Evolutionary conservation across 2,329 filamentous ascomycete species (phyloP).

Genomic region (Incumbomyces lentus): DNA sequence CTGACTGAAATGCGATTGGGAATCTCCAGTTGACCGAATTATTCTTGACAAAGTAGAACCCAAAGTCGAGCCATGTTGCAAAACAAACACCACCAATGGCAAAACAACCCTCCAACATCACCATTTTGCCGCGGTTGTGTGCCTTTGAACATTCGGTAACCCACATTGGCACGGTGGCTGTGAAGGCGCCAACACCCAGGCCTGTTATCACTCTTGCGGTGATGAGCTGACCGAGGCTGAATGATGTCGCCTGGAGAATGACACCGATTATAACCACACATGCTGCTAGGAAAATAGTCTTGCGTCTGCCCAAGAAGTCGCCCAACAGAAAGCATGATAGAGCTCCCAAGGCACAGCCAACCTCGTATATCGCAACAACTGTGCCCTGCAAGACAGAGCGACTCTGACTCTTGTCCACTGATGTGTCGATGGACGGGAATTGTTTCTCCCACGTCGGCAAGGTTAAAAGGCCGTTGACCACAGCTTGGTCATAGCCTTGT

Average conservation of each 20-base stretch:
- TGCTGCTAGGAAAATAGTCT: conserved; percentile 30
- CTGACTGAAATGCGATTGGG: background rate
- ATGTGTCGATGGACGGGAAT: conserved; percentile 43
- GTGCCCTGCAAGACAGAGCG: conserved; percentile 8
- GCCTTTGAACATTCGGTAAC: conserved; percentile 39
- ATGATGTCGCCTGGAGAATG: conserved; percentile 31
- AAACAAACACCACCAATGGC: background rate
- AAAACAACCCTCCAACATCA: conserved; percentile 39
- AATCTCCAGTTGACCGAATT: conserved; percentile 1
- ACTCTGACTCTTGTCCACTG: conserved; percentile 7
- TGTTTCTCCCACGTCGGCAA: conserved; percentile 49
- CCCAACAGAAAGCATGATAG: conserved; percentile 42
- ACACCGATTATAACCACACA: conserved; percentile 36
- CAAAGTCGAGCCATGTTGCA: background rate
- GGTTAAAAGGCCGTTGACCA: conserved; percentile 66
- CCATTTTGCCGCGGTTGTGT: conserved; percentile 40
- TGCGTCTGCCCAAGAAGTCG: conserved; percentile 37
- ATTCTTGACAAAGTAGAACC: background rate
- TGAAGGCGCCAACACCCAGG: conserved; percentile 23
- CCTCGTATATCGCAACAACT: conserved; percentile 32
- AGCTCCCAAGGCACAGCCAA: conserved; percentile 42
- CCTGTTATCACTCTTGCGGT: conserved; percentile 39
- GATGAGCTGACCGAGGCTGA: conserved; percentile 31
- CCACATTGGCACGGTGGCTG: conserved; percentile 31
- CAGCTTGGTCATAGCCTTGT: conserved; percentile 30